Evolutionary conservation across 306 rosid species (phyloP), one percentile per base, ranked within the genome.

Genomic region (Citrullus colocynthis): DNA sequence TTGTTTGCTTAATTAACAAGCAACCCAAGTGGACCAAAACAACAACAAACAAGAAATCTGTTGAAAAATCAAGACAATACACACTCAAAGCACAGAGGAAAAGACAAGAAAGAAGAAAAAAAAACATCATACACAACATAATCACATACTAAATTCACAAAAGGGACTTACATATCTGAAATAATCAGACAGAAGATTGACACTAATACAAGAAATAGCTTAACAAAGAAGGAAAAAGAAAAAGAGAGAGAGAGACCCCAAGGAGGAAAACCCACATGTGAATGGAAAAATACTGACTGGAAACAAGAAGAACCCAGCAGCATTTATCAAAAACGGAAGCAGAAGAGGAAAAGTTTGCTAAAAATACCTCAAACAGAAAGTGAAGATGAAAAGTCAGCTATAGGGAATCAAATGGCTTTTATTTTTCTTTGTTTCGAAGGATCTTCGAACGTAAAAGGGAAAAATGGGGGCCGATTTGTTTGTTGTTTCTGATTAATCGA

Each of bases 281-380:
- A 12, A 44, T 1, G 36, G 56, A 24, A 69, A n/a, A 66, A 39
- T 16, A 20, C 2, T 69, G 36, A 21, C 12, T 45, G 21, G 54
- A 17, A 44, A 49, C 34, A 10, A 73, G 59, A 49, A 49, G 61
- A 74, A 74, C 77, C 77, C 28, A 52, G 37, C 24, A 51, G 41
- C 44, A 52, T 74, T 74, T 32, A 73, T 45, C 37, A 24, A 73
- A 51, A 14, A 2, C 24, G 28, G 37, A 13, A 48, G 17, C 71
- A 72, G 10, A 72, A 72, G n/a, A 73, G 77, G 59, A 30, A 73
- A 51, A 21, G 60, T 24, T 15, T 51, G 14, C 16, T 16, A 30
- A 30, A 73, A 73, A 30, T 51, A 73, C 77, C 77, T 73, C 44
- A 51, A 72, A 15, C 59, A 73, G 76, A 63, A 63, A 63, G 70